Evolutionary conservation across 257 asterid species (phyloP).

Genomic region (Solanum medicagineum): DNA sequence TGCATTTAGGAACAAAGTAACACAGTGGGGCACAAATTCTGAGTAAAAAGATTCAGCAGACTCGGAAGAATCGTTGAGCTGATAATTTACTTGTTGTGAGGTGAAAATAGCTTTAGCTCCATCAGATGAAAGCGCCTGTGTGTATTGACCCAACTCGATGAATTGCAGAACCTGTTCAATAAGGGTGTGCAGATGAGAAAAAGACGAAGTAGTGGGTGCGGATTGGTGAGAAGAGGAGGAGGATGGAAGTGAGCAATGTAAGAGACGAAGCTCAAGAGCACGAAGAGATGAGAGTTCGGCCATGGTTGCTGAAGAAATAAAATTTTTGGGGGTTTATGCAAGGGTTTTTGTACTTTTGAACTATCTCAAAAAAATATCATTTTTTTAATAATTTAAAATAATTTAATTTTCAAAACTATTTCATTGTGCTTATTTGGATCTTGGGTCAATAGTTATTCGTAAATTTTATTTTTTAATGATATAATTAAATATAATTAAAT

Average conservation of each 20-base stretch:
- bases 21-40: constrained; percentile 40
- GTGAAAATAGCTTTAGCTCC: constrained; percentile 39
- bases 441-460: no score
- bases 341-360: neutral
- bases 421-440: no score
- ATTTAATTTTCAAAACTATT: no score
- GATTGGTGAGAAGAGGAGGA: constrained; percentile 9
- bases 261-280: constrained; percentile 79
- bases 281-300: constrained; percentile 25
- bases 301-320: neutral
- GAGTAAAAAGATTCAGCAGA: constrained; percentile 53
- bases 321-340: neutral
- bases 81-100: neutral
- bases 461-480: no score
- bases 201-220: constrained; percentile 2
- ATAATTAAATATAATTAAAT: no score
- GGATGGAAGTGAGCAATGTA: constrained; percentile 59
- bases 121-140: constrained; percentile 42
- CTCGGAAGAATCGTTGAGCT: constrained; percentile 19
- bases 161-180: constrained; percentile 30
- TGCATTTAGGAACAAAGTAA: constrained; percentile 29
- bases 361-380: no score
- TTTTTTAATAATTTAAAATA: no score
- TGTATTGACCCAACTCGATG: constrained; percentile 63
- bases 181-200: constrained; percentile 23